A percentile compares a stretch with the other conserved stretches of the same genome.
phyloP scores from a whole-genome alignment of 2,329 filamentous ascomycete species.

The Pseudocercospora pini-densiflorae region DNA sequence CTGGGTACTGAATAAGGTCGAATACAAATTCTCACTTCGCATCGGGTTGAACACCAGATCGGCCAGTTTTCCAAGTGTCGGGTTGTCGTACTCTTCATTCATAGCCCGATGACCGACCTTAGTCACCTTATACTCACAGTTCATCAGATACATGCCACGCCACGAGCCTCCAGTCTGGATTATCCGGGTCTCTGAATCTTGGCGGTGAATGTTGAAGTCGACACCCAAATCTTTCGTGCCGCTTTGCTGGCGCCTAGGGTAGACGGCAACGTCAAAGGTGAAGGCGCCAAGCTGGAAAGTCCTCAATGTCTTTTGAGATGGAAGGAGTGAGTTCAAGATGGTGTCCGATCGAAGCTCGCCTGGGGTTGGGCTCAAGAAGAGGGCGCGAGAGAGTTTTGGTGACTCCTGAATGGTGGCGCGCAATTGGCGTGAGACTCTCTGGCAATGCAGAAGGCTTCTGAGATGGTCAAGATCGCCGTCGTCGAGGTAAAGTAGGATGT shows the following conservation, averaged over 20 bases:
- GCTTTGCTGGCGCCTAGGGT: background rate
- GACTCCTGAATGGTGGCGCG: background rate
- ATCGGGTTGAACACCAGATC: background rate
- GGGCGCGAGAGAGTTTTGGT: background rate
- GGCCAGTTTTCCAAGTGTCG: background rate
- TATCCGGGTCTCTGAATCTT: background rate
- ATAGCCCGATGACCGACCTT: background rate
- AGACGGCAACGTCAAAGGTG: background rate
- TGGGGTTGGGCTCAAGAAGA: background rate
- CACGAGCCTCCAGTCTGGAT: background rate
- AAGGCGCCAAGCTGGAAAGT: too few species aligned
- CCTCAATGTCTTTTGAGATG: too few species aligned
- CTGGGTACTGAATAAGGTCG: background rate
- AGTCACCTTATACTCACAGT: background rate
- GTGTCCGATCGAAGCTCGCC: too few species aligned
- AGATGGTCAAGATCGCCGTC: background rate
- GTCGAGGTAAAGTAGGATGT: background rate
- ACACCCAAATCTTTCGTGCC: background rate
- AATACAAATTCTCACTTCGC: background rate
- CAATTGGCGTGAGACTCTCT: background rate
- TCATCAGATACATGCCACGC: background rate
- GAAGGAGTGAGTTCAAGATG: background rate
- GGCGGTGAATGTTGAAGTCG: background rate
- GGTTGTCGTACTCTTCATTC: background rate
- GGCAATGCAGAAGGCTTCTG: background rate